Percentiles rank a stretch among this genome's conserved stretches.
Conservation (phyloP, 768 basidiomycete genomes). For the Tricholoma furcatifolium region DNA sequence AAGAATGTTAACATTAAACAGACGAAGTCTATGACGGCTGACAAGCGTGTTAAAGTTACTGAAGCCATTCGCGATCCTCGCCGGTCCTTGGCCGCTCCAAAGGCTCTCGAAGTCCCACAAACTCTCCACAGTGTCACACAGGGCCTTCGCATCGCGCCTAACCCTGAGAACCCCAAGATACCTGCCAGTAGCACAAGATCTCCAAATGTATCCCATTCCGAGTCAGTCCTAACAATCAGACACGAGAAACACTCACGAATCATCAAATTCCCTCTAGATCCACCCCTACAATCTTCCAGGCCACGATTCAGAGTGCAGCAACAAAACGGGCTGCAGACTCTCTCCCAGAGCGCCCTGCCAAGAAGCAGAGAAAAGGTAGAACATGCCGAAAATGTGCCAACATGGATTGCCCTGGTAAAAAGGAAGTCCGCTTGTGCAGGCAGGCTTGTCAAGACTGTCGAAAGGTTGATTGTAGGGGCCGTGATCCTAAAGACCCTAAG, state of each 20-base stretch:
- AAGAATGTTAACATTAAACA: not conserved
- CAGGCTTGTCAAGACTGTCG: not conserved
- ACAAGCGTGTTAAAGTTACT: not conserved
- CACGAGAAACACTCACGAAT: too few species aligned
- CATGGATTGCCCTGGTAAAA: not conserved
- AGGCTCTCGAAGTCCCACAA: not conserved
- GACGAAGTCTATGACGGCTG: not conserved
- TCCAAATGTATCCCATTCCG: not conserved
- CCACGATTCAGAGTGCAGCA: not conserved
- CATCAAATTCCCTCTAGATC: not conserved
- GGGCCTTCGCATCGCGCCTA: not conserved
- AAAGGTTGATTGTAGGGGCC: not conserved
- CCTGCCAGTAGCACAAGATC: not conserved
- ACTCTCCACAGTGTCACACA: not conserved
- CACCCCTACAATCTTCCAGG: not conserved
- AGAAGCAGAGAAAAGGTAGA: not conserved
- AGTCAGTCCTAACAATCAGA: too few species aligned
- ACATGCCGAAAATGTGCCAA: constrained; percentile 4
- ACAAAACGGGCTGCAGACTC: not conserved
- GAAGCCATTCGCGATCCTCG: not conserved
- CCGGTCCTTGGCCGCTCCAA: not conserved
- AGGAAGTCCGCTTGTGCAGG: not conserved
- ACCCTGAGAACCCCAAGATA: not conserved
- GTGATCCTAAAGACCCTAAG: too few species aligned
- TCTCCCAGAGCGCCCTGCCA: not conserved